Evolutionary conservation across 2,329 filamentous ascomycete genomes (phyloP).

Genomic region (Macrophomina pseudophaseolina): DNA sequence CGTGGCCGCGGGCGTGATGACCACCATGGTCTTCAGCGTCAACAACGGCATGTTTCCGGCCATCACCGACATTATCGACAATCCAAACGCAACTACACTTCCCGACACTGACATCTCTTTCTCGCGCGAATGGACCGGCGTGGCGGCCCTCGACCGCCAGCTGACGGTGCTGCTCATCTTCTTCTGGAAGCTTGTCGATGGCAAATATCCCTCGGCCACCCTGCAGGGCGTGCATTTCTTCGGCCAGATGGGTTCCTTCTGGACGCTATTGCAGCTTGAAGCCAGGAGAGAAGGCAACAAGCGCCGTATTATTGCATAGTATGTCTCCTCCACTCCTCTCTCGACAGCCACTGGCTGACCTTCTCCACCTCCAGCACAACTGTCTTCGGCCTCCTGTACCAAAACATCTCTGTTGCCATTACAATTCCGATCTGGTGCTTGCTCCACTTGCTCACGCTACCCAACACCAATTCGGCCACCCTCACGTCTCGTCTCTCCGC

Average conservation of each 20-base stretch:
- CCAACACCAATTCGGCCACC: background rate
- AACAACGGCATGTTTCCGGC: slow-evolving; percentile 57
- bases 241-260: slow-evolving; percentile 23
- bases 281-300: slow-evolving; percentile 12
- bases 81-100: slow-evolving; percentile 31
- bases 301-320: slow-evolving; percentile 12
- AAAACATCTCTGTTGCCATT: slow-evolving; percentile 23
- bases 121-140: slow-evolving; percentile 12
- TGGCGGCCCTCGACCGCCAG: slow-evolving; percentile 11
- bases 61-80: slow-evolving; percentile 50
- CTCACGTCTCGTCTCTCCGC: background rate
- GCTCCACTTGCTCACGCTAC: slow-evolving; percentile 12
- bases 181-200: slow-evolving; percentile 22
- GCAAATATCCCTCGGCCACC: background rate
- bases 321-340: background rate
- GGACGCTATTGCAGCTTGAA: slow-evolving; percentile 17
- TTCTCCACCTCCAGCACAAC: background rate
- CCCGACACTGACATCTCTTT: slow-evolving; percentile 12
- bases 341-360: background rate
- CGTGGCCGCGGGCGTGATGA: background rate
- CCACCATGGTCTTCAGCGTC: slow-evolving; percentile 17
- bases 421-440: slow-evolving; percentile 19
- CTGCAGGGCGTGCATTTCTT: slow-evolving; percentile 20
- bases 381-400: slow-evolving; percentile 16
- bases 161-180: slow-evolving; percentile 13